phyloP scores from a whole-genome alignment of 2,329 filamentous ascomycete species.

The Fusarium beomiforme region DNA sequence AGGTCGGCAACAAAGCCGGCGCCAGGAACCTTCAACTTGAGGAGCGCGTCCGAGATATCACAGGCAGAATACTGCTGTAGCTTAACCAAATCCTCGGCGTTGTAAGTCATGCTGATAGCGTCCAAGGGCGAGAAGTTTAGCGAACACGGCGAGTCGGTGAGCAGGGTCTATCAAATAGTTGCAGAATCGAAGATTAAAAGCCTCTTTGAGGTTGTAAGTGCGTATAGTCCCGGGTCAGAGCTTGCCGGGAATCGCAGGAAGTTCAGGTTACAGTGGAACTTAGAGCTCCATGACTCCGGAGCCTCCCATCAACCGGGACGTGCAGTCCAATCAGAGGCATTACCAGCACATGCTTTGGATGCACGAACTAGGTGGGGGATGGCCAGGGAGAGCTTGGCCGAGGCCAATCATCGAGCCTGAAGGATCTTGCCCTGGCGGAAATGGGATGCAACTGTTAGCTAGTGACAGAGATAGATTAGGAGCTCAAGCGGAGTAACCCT shows the following conservation, averaged over 20 bases:
- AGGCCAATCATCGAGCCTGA: slow-evolving; percentile 28
- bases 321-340: slow-evolving; percentile 46
- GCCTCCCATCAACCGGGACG: slow-evolving; percentile 39
- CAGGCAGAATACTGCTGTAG: slow-evolving; percentile 57
- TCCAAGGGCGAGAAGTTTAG: slow-evolving; percentile 16
- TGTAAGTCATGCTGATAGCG: slow-evolving; percentile 35
- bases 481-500: slow-evolving; percentile 22
- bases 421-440: slow-evolving; percentile 23
- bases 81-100: slow-evolving; percentile 38
- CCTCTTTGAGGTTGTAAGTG: slow-evolving; percentile 24
- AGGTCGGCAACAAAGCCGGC: slow-evolving; percentile 74
- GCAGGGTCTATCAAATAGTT: slow-evolving; percentile 9
- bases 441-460: slow-evolving; percentile 18
- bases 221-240: slow-evolving; percentile 10
- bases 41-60: slow-evolving; percentile 77
- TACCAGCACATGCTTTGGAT: slow-evolving; percentile 35
- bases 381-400: slow-evolving; percentile 21
- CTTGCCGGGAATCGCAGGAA: slow-evolving; percentile 26
- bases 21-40: slow-evolving; percentile 73
- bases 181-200: slow-evolving; percentile 12
- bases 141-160: slow-evolving; percentile 31
- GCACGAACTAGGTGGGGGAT: slow-evolving; percentile 35
- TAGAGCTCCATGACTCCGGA: slow-evolving; percentile 42
- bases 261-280: slow-evolving; percentile 27
- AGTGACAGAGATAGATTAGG: slow-evolving; percentile 23